Evolutionary conservation across 331 rosid species (phyloP).

Genomic region (Quercus lobata): DNA sequence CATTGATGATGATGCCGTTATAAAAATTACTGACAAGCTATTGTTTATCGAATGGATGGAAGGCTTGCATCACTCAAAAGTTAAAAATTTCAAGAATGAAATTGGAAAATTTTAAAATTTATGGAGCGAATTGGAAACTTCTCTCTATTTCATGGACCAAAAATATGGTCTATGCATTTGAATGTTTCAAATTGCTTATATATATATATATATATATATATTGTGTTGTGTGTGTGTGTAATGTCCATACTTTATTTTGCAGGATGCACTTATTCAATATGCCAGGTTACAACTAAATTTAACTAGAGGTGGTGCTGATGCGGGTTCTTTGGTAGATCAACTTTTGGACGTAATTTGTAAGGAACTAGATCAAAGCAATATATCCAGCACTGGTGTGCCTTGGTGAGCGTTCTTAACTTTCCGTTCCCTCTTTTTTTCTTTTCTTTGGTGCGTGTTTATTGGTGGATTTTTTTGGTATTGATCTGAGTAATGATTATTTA

Average conservation of each 20-base stretch:
- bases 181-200: conserved; percentile 5
- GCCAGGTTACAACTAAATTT: conserved; percentile 80
- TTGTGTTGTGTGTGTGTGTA: neutral
- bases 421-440: neutral
- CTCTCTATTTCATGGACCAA: neutral
- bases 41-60: neutral
- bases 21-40: neutral
- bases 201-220: neutral
- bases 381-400: conserved; percentile 44
- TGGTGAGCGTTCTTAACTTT: conserved; percentile 44
- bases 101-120: neutral
- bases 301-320: conserved; percentile 59
- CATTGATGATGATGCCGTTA: neutral
- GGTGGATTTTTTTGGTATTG: conserved; percentile 15
- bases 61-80: neutral
- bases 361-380: conserved; percentile 85
- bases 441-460: neutral
- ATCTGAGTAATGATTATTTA: conserved; percentile 1
- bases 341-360: conserved; percentile 78
- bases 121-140: too few relatives aligned
- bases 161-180: neutral
- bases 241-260: conserved; percentile 20
- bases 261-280: conserved; percentile 77
- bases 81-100: neutral
- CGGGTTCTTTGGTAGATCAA: conserved; percentile 60